These are phyloP conservation scores for Naegleria lovaniensis DNA, from an alignment of 208 protist genomes.

Conservation along the genomic window DNA sequence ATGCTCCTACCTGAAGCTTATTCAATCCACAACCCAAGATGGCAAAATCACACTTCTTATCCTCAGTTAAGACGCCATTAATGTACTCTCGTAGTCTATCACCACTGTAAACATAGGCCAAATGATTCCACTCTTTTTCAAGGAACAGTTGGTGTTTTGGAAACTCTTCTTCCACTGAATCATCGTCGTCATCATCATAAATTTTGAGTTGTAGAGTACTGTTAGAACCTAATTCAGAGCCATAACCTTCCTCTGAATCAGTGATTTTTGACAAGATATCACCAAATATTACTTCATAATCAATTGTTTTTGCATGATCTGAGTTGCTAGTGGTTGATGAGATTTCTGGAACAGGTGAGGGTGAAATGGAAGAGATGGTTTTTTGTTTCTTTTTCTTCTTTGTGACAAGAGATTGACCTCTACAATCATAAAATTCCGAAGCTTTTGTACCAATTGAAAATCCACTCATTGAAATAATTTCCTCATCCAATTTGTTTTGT, in stretches of 20 bases:
- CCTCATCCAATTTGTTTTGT: not conserved
- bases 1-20: not conserved
- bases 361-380: not conserved
- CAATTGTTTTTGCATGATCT: not conserved
- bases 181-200: not conserved
- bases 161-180: not conserved
- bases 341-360: not conserved
- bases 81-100: constrained; percentile 10
- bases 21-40: not conserved
- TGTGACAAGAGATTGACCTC: not conserved
- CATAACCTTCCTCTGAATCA: not conserved
- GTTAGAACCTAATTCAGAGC: not conserved
- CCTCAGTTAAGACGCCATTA: not conserved
- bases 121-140: not conserved
- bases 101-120: not conserved
- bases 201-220: not conserved
- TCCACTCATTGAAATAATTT: not conserved
- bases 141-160: not conserved
- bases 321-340: not conserved
- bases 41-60: not conserved
- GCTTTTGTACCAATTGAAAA: not conserved
- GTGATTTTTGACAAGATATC: not conserved
- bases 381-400: not conserved
- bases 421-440: not conserved
- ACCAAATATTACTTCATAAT: not conserved